Evolutionary conservation across 352 stramenopile species (phyloP).

Genomic region (Saprolegnia diclina): DNA sequence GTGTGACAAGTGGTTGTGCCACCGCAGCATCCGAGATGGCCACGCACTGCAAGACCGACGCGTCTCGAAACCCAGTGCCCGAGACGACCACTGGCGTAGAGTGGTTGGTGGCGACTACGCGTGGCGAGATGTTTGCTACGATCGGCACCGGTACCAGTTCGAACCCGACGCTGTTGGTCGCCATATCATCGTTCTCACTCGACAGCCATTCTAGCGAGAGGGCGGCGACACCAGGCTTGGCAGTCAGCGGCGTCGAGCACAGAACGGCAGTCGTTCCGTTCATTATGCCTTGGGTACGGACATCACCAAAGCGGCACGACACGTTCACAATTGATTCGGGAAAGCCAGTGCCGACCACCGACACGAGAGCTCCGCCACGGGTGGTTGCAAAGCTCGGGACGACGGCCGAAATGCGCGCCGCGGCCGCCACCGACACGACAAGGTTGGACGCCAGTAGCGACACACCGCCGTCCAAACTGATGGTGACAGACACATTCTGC

Average conservation of each 20-base stretch:
- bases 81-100: not conserved
- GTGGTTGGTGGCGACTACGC: not conserved
- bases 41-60: not conserved
- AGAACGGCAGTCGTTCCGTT: not conserved
- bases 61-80: not conserved
- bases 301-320: not conserved
- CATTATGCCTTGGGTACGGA: not conserved
- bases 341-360: not conserved
- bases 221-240: not conserved
- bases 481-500: not conserved
- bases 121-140: not conserved
- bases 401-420: not conserved
- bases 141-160: not conserved
- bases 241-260: not conserved
- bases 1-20: not conserved
- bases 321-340: not conserved
- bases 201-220: not conserved
- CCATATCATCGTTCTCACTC: not conserved
- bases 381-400: not conserved
- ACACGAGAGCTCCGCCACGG: not conserved
- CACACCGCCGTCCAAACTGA: slow-evolving; percentile 11
- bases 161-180: not conserved
- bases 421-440: not conserved
- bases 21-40: not conserved
- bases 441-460: not conserved